Conservation (phyloP, 2,329 filamentous ascomycete genomes). For the Sporothrix euskadiensis region DNA sequence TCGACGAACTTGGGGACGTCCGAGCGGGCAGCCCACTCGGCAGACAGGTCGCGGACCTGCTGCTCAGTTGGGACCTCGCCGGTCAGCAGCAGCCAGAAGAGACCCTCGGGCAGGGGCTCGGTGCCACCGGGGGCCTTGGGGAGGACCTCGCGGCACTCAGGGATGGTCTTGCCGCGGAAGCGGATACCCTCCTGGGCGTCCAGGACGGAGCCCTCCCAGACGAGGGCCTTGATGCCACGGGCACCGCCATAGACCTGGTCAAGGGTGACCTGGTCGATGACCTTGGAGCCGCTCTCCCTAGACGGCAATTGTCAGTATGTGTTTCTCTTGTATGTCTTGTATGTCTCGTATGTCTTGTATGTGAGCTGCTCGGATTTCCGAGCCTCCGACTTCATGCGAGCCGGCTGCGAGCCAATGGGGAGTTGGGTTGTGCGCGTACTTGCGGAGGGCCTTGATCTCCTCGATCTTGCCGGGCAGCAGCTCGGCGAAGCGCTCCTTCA, state of each 20-base stretch:
- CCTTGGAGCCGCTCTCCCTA: conserved; percentile 92
- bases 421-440: conserved; percentile 61
- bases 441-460: conserved; percentile 97
- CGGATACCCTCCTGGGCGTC: conserved; percentile 99
- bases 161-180: conserved; percentile 98
- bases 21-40: conserved; percentile 97
- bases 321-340: background rate
- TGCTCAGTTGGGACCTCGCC: conserved; percentile 97
- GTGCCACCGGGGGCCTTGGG: conserved; percentile 95
- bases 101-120: conserved; percentile 97
- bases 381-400: background rate
- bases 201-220: conserved; percentile 98
- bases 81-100: conserved; percentile 99
- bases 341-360: background rate
- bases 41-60: conserved; percentile 96
- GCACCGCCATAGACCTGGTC: conserved; percentile 99
- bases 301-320: conserved; percentile 18
- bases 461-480: conserved; percentile 95
- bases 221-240: conserved; percentile 96
- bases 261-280: conserved; percentile 95
- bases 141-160: conserved; percentile 95
- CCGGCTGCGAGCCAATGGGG: background rate
- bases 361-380: background rate
- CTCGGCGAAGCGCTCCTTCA: conserved; percentile 98
- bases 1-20: conserved; percentile 97